Conservation (phyloP, 495 filamentous ascomycete genomes). For the Rostrohypoxylon terebratum region DNA sequence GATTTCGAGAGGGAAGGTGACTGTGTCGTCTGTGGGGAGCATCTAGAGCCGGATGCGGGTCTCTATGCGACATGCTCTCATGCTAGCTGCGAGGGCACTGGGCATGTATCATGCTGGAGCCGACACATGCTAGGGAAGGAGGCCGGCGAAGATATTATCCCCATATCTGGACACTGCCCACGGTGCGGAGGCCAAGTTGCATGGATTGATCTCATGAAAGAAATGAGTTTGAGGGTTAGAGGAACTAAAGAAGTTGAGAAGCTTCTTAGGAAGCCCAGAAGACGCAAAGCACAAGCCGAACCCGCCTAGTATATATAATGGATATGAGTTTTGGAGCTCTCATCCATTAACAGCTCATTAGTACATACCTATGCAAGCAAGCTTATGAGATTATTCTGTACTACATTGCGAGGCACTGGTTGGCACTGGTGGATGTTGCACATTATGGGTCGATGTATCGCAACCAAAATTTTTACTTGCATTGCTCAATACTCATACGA, state of each 20-base stretch:
- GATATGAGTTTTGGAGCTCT: neutral
- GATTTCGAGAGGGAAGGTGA: slow-evolving; percentile 65
- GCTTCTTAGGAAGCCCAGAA: slow-evolving; percentile 69
- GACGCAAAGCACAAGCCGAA: slow-evolving; percentile 41
- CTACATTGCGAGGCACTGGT: neutral
- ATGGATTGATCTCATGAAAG: slow-evolving; percentile 86
- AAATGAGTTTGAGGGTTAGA: slow-evolving; percentile 76
- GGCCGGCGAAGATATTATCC: slow-evolving; percentile 67
- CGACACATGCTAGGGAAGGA: slow-evolving; percentile 66
- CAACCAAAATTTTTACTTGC: no score
- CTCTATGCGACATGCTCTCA: slow-evolving; percentile 78
- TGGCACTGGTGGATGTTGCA: neutral
- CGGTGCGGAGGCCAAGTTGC: slow-evolving; percentile 69
- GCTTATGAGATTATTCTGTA: neutral
- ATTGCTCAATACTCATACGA: neutral
- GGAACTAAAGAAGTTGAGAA: slow-evolving; percentile 73
- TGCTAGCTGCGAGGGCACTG: slow-evolving; percentile 70
- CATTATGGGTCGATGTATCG: neutral
- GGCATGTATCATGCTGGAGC: slow-evolving; percentile 84
- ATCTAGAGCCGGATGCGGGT: slow-evolving; percentile 60
- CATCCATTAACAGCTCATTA: neutral
- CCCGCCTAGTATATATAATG: slow-evolving; percentile 10
- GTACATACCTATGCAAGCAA: neutral
- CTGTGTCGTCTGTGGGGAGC: slow-evolving; percentile 73
- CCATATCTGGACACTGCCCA: slow-evolving; percentile 78